Evolutionary conservation across 805 yeast species (phyloP).

Genomic region (Starmerella bombicola): DNA sequence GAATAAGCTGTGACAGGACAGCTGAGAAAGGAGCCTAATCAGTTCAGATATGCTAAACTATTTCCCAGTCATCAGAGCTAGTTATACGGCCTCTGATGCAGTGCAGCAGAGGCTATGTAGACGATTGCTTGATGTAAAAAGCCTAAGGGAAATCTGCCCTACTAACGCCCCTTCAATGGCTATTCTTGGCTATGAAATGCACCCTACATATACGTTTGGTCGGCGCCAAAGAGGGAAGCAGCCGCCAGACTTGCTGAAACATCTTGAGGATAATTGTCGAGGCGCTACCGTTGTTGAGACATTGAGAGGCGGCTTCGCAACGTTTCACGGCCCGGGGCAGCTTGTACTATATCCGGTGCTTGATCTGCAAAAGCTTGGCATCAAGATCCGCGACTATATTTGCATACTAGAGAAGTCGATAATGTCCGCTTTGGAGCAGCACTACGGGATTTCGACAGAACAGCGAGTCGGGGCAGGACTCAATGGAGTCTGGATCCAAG

Average conservation of each 20-base stretch:
- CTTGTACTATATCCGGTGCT: constrained; percentile 69
- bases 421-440: constrained; percentile 34
- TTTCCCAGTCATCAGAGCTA: constrained; percentile 15
- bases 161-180: constrained; percentile 33
- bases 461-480: constrained; percentile 40
- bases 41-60: constrained; percentile 19
- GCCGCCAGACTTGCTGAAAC: constrained; percentile 24
- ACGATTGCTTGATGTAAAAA: constrained; percentile 20
- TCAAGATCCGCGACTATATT: constrained; percentile 56
- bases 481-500: constrained; percentile 79
- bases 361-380: constrained; percentile 50
- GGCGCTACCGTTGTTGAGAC: constrained; percentile 57
- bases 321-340: constrained; percentile 96
- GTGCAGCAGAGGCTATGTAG: constrained; percentile 18
- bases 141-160: neutral
- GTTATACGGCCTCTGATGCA: constrained; percentile 19
- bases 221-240: constrained; percentile 55
- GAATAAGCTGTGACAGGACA: too few species aligned
- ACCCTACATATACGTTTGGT: constrained; percentile 76
- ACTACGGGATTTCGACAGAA: constrained; percentile 36
- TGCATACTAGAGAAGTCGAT: constrained; percentile 48
- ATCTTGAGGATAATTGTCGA: constrained; percentile 15
- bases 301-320: constrained; percentile 87
- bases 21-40: too few species aligned
- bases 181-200: constrained; percentile 71